Evolutionary conservation across 176 grass and related monocot species (phyloP), one percentile per base, ranked within the genome.

Genomic region (Phoenix dactylifera): DNA sequence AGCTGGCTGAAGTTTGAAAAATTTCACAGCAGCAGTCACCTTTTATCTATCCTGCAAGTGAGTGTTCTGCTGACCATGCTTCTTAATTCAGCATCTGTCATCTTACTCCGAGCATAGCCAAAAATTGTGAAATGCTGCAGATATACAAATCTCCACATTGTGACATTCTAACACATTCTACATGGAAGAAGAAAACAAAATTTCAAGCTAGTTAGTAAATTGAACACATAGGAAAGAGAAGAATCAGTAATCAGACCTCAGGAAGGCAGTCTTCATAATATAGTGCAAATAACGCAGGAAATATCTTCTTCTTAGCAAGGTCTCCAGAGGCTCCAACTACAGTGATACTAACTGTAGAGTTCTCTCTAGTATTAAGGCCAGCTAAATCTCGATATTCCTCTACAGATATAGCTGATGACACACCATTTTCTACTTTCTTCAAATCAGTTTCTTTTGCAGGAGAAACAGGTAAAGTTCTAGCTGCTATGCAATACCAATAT

Each of bases 221-320:
- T 23, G 18, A 19, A 67, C 58, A 44, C 3, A 24, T 32, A 56
- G 55, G 14, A 59, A 58, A 16, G 49, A 55, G 66, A 57, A 53
- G 18, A n/a, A 26, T 17, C 44, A 50, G 35, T 35, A 62, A 0
- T 56, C 76, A 56, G 59, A 82, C 92, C 86, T 90, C 82, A 4
- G 92, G 92, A 51, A 96, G 86, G 39, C 83, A 96, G 18, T 83
- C 92, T 82, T 96, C 92, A 32, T 90, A 96, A 68, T 90, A 96
- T 26, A 96, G 86, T 68, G 92, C 86, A 44, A 96, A 96, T 55
- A 96, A 80, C 17, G 92, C 92, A 72, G 92, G 92, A 61, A 96
- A 96, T 76, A 96, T 96, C 83, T 96, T 96, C 80, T 96, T 96
- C 76, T 96, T 96, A 3, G 92, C 92, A 52, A 96, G 92, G 75